phyloP scores from a whole-genome alignment of 345 rosid genomes.

The Odontarrhena argentea region DNA sequence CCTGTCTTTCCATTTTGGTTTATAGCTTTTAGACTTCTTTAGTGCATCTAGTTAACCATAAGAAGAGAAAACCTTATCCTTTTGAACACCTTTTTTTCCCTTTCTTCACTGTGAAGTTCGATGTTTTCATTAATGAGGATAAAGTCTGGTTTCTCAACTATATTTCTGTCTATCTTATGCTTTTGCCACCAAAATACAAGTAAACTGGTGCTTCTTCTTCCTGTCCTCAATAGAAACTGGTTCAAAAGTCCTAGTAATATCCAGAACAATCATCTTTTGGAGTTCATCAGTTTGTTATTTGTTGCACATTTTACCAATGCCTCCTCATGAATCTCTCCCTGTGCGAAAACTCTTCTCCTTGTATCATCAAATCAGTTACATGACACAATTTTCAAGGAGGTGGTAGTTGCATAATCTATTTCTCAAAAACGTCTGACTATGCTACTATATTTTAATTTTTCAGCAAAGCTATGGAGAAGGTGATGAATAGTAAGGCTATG shows the following conservation, averaged over 20 bases:
- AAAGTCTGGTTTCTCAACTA: not conserved
- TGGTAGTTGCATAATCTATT: constrained; percentile 19
- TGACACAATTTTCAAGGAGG: constrained; percentile 24
- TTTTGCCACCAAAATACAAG: not conserved
- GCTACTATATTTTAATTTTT: constrained; percentile 33
- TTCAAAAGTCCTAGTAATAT: not conserved
- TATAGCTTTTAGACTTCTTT: not conserved
- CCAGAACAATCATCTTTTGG: constrained; percentile 19
- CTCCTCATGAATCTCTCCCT: not conserved
- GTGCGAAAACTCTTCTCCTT: not conserved
- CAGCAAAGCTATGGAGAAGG: constrained; percentile 95
- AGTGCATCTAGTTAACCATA: not conserved
- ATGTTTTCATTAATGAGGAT: not conserved
- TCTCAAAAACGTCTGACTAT: not conserved
- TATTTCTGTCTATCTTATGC: constrained; percentile 15
- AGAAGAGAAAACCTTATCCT: not conserved
- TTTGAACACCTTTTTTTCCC: constrained; percentile 1
- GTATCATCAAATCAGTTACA: constrained; percentile 7
- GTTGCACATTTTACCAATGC: not conserved
- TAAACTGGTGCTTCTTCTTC: not conserved
- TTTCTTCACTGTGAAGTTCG: not conserved
- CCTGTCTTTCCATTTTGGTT: not conserved
- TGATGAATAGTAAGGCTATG: constrained; percentile 60
- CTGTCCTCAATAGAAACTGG: not conserved
- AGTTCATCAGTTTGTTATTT: constrained; percentile 13